Base-by-base conservation (phyloP, 1,284 basidiomycete genomes). In the Anthracocystis setariae region DNA sequence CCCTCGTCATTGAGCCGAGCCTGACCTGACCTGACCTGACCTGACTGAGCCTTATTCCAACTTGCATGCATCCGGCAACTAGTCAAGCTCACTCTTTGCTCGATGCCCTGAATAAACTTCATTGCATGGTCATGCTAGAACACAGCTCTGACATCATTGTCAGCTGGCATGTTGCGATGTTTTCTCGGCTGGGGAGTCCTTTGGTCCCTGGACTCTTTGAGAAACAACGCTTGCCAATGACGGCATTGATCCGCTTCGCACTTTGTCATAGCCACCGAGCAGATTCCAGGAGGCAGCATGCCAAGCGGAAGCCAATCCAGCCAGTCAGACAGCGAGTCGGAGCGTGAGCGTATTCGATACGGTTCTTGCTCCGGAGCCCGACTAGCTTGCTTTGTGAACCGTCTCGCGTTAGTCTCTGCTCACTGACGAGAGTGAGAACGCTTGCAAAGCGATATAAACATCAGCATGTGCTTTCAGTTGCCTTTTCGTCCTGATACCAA, bases 381-480 rank as follows among this genome's bases (percentile, higher is more conserved):
- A 20, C 10, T 10, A 23, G 9, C 10, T 12, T 8, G 5, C 12
- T 23, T 18, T 21, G 24, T 5, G 27, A 18, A 23, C 12, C 12
- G 40, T 42, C 40, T 12, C 12, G 20, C 20, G 5, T 8, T 21
- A 3, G 3, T 18, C 18, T 18, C 17, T 3, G 4, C 38, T 39
- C 15, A n/a, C 38, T 5, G 9, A 9, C 4, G 37, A 39, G 18
- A 15, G 15, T 23, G 27, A 39, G 42, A 51, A 27, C 20, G 27
- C 42, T 25, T 32, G 33, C 33, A 46, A 62, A 62, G 37, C 27
- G 25, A 50, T 62, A 62, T 45, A 62, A 62, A 47, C 52, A 43
- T 42, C 35, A 13, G 9, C 13, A 3, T 46, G 7, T 10, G 12
- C 7, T 8, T 8, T 21, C 10, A 21, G 32, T 8, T 33, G n/a